These are phyloP conservation scores for Pseudogymnoascus sp. DNA, from an alignment of 2,329 filamentous ascomycete species.

Conservation along the genomic window DNA sequence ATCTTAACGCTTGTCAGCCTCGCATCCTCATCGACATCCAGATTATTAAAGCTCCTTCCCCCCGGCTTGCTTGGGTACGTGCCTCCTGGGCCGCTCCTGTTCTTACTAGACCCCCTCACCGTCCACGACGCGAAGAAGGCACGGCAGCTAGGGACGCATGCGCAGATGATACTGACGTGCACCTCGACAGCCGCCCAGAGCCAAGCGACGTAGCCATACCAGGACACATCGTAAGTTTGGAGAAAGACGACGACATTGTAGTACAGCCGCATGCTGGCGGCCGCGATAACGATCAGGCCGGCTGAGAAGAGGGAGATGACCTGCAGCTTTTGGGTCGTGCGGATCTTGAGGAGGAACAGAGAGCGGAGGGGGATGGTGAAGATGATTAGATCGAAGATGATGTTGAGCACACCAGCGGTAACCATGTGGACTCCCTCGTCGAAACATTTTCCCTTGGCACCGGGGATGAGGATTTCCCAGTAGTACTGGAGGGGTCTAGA, in stretches of 20 bases:
- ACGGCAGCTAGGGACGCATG: constrained; percentile 1
- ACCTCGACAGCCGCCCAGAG: not conserved
- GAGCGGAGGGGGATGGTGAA: constrained; percentile 2
- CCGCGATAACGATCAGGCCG: not conserved
- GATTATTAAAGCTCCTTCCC: not conserved
- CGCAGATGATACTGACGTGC: not conserved
- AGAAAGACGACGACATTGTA: constrained; percentile 4
- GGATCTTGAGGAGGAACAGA: constrained; percentile 3
- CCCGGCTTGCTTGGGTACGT: not conserved
- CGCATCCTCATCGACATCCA: not conserved
- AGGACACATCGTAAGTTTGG: not conserved
- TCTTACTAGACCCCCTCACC: constrained; percentile 2
- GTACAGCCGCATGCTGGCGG: not conserved
- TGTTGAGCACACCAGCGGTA: not conserved
- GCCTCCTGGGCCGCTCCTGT: not conserved
- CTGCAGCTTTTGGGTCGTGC: constrained; percentile 7
- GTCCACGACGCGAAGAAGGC: constrained; percentile 5
- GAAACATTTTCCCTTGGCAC: not conserved
- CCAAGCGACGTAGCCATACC: not conserved
- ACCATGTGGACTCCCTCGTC: not conserved
- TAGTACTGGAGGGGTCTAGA: constrained; percentile 1
- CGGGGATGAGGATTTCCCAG: not conserved
- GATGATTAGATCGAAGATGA: constrained; percentile 6
- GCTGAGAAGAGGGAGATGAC: constrained; percentile 1
- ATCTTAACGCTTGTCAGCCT: not conserved